These are phyloP conservation scores for Fusarium pininemorale DNA, from an alignment of 2,329 filamentous ascomycete species.

Conservation along the genomic window DNA sequence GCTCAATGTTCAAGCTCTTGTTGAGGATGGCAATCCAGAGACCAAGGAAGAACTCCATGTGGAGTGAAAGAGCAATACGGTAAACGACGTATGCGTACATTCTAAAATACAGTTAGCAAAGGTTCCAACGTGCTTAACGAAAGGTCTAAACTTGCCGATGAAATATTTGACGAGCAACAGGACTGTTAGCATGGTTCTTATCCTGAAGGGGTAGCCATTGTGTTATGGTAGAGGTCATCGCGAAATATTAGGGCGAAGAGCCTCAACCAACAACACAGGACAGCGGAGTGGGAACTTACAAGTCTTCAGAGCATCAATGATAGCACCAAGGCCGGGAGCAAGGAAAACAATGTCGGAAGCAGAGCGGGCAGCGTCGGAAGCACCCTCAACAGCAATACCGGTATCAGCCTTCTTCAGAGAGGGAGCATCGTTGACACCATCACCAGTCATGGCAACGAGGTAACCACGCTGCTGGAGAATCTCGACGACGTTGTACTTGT, in stretches of 20 bases:
- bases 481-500: conserved; percentile 81
- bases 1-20: conserved; percentile 81
- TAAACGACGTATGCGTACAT: conserved; percentile 98
- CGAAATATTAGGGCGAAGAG: neutral
- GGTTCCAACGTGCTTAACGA: too few relatives aligned
- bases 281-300: conserved; percentile 60
- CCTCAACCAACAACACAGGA: neutral
- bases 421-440: conserved; percentile 93
- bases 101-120: neutral
- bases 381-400: conserved; percentile 92
- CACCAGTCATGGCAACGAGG: conserved; percentile 95
- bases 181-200: conserved; percentile 55
- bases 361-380: conserved; percentile 89
- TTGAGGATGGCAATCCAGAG: conserved; percentile 92
- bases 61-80: conserved; percentile 90
- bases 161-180: conserved; percentile 40
- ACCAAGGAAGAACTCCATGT: conserved; percentile 90
- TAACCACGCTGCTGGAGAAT: conserved; percentile 94
- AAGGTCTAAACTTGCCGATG: too few relatives aligned
- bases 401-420: conserved; percentile 96
- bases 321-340: conserved; percentile 87
- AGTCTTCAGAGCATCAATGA: conserved; percentile 93
- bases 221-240: neutral
- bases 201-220: neutral
- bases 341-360: conserved; percentile 95